These are phyloP conservation scores for Mikania micrantha DNA, from an alignment of 129 eudicot species.

Conservation along the genomic window DNA sequence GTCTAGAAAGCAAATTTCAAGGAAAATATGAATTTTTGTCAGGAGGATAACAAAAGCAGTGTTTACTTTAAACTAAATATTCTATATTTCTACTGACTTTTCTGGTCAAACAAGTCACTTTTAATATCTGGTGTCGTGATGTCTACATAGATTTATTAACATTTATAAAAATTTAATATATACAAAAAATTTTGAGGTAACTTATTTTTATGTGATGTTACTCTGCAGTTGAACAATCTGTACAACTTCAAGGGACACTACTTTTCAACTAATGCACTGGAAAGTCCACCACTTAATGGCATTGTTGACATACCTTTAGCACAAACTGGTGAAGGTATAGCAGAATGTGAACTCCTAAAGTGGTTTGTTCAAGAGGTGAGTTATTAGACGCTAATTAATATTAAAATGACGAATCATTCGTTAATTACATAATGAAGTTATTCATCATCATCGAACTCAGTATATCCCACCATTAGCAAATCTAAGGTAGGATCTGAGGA, in stretches of 20 bases:
- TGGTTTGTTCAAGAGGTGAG: constrained; percentile 94
- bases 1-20: too few relatives aligned
- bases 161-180: not conserved
- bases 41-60: too few relatives aligned
- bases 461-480: too few relatives aligned
- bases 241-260: constrained; percentile 35
- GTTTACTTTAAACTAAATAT: not conserved
- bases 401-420: not conserved
- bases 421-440: not conserved
- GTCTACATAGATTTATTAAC: not conserved
- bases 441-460: too few relatives aligned
- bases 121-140: not conserved
- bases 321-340: constrained; percentile 99
- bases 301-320: constrained; percentile 84
- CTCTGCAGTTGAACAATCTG: constrained; percentile 29
- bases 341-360: constrained; percentile 94
- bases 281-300: constrained; percentile 36
- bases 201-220: not conserved
- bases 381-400: not conserved
- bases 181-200: not conserved
- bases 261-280: constrained; percentile 52
- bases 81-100: not conserved
- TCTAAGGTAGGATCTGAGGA: too few relatives aligned
- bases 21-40: too few relatives aligned
- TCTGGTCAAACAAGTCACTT: constrained; percentile 4